Evolutionary conservation across 2,329 filamentous ascomycete species (phyloP).

Genomic region (Monilinia fructicola): DNA sequence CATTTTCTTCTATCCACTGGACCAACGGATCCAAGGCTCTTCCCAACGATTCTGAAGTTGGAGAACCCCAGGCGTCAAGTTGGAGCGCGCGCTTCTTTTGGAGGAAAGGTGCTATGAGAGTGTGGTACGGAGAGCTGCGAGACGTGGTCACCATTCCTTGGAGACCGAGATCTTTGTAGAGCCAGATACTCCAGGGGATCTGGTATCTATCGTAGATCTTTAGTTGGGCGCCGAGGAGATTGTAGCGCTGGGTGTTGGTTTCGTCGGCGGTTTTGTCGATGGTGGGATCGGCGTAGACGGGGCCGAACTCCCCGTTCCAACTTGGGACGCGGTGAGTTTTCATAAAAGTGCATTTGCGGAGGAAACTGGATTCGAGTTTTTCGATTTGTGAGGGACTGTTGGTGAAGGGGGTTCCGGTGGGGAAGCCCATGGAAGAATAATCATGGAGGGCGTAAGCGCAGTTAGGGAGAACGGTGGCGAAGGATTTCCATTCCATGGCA

Average conservation of each 20-base stretch:
- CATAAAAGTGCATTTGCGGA: conserved; percentile 49
- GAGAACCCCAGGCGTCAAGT: conserved; percentile 56
- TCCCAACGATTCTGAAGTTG: conserved; percentile 40
- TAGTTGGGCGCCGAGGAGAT: conserved; percentile 49
- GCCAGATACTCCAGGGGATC: conserved; percentile 60
- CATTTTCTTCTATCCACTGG: conserved; percentile 47
- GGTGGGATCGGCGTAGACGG: conserved; percentile 42
- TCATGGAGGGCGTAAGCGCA: conserved; percentile 55
- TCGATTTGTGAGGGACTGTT: conserved; percentile 46
- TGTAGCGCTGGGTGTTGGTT: conserved; percentile 48
- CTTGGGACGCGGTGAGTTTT: conserved; percentile 44
- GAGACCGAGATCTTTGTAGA: conserved; percentile 58
- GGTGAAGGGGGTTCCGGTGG: conserved; percentile 44
- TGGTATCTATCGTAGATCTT: conserved; percentile 52
- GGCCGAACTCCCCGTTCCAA: conserved; percentile 55
- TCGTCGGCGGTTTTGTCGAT: conserved; percentile 41
- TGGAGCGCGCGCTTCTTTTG: conserved; percentile 55
- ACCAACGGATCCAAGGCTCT: conserved; percentile 26
- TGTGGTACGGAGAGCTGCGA: conserved; percentile 49
- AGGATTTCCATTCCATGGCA: conserved; percentile 51
- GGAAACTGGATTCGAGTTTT: conserved; percentile 44
- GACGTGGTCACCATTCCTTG: conserved; percentile 55
- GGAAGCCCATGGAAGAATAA: conserved; percentile 54
- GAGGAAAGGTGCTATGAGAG: conserved; percentile 51
- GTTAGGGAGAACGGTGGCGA: conserved; percentile 47